These are phyloP conservation scores for Phalaenopsis hybrid DNA, from an alignment of 116 monocot species.

Conservation along the genomic window DNA sequence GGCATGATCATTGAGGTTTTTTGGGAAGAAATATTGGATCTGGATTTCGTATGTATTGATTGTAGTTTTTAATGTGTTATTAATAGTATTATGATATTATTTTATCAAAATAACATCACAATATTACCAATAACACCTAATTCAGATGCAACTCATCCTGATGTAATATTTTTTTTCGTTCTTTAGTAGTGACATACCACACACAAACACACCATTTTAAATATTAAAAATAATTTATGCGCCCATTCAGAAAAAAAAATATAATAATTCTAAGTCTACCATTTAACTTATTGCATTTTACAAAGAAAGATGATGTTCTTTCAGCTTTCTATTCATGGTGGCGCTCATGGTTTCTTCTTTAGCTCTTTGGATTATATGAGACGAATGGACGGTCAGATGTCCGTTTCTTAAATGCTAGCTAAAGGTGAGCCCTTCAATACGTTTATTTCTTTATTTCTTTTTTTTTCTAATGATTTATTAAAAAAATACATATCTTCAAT, in stretches of 20 bases:
- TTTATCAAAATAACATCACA: no score
- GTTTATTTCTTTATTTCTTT: not conserved
- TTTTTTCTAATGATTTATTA: not conserved
- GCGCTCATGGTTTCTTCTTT: constrained; percentile 4
- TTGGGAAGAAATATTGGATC: no score
- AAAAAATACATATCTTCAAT: not conserved
- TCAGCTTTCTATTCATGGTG: constrained; percentile 5
- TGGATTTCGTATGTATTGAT: no score
- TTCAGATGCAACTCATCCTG: no score
- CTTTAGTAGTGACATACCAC: no score
- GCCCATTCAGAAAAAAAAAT: not conserved
- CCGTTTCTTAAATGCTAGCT: not conserved
- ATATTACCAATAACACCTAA: no score
- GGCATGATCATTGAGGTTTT: no score
- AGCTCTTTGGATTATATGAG: not conserved
- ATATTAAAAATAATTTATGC: not conserved
- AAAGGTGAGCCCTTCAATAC: not conserved
- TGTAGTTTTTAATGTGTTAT: no score
- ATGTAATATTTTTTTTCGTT: not conserved
- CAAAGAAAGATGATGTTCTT: not conserved
- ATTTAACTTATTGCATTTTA: not conserved
- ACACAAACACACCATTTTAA: not conserved
- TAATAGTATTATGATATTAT: no score
- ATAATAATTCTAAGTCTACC: not conserved
- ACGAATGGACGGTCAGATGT: not conserved